These are phyloP conservation scores for Elsinoe perseae DNA, from an alignment of 2,329 filamentous ascomycete genomes.

Conservation along the genomic window DNA sequence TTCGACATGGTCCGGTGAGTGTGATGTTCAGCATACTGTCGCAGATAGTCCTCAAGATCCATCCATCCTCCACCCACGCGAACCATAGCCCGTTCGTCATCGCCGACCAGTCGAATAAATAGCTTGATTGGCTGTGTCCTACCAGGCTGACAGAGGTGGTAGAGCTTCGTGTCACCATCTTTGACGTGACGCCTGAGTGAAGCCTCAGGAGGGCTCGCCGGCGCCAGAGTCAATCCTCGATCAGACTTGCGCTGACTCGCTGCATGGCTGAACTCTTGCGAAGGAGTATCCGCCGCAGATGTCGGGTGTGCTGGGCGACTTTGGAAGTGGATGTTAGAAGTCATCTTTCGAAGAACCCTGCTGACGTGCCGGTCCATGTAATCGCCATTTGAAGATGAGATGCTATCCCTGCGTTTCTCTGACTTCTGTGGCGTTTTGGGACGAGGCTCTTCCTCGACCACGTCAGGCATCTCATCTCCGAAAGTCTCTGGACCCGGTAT, in stretches of 20 bases:
- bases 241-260: background rate
- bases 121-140: conserved; percentile 87
- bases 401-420: conserved; percentile 8
- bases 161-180: conserved; percentile 69
- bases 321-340: conserved; percentile 38
- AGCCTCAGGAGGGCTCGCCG: conserved; percentile 27
- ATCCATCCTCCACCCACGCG: conserved; percentile 98
- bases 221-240: conserved; percentile 25
- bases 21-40: conserved; percentile 88
- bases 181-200: conserved; percentile 15
- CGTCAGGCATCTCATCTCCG: background rate
- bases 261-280: background rate
- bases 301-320: background rate
- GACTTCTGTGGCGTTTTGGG: conserved; percentile 14
- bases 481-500: background rate
- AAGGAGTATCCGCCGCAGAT: background rate
- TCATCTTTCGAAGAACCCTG: conserved; percentile 29
- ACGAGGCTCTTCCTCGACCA: background rate
- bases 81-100: conserved; percentile 94
- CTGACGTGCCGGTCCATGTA: conserved; percentile 51
- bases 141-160: conserved; percentile 78
- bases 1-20: conserved; percentile 59
- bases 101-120: conserved; percentile 86
- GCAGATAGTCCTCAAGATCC: conserved; percentile 87
- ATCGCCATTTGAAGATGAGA: conserved; percentile 50